Conservation (phyloP, 1,139 yeast species). For the Protomyces inouyei region DNA sequence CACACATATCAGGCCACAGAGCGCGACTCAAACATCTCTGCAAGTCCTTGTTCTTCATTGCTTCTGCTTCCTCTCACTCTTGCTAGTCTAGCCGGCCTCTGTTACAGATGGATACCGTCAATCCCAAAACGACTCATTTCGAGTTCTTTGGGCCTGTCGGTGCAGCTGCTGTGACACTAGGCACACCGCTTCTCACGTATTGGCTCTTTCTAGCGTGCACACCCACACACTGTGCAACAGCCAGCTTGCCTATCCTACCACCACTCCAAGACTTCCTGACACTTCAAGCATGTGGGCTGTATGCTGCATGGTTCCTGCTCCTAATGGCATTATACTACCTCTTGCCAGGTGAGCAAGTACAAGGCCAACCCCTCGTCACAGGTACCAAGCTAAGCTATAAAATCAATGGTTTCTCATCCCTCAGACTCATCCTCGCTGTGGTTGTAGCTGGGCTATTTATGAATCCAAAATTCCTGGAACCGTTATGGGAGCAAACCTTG, state of each 20-base stretch:
- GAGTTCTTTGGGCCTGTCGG: conserved; percentile 82
- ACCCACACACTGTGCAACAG: conserved; percentile 38
- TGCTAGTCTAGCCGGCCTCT: no score
- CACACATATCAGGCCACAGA: not conserved
- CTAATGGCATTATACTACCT: conserved; percentile 60
- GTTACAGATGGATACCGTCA: not conserved
- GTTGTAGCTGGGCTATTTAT: conserved; percentile 32
- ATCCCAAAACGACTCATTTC: conserved; percentile 50
- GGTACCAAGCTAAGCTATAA: conserved; percentile 66
- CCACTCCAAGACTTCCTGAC: conserved; percentile 38
- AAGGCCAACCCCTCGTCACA: conserved; percentile 72
- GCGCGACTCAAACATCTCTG: not conserved
- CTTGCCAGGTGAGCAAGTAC: conserved; percentile 64
- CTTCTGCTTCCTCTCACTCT: not conserved
- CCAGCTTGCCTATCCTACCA: conserved; percentile 23
- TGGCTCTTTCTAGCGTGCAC: conserved; percentile 51
- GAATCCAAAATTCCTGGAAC: conserved; percentile 71
- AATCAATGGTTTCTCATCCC: conserved; percentile 59
- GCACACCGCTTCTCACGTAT: conserved; percentile 61
- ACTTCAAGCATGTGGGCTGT: conserved; percentile 55
- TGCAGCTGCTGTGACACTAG: conserved; percentile 58
- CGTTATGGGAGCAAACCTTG: conserved; percentile 61
- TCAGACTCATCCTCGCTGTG: conserved; percentile 29
- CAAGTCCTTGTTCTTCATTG: not conserved
- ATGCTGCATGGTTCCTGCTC: conserved; percentile 67